phyloP scores from a whole-genome alignment of 768 basidiomycete species.

The Mycena polygramma region DNA sequence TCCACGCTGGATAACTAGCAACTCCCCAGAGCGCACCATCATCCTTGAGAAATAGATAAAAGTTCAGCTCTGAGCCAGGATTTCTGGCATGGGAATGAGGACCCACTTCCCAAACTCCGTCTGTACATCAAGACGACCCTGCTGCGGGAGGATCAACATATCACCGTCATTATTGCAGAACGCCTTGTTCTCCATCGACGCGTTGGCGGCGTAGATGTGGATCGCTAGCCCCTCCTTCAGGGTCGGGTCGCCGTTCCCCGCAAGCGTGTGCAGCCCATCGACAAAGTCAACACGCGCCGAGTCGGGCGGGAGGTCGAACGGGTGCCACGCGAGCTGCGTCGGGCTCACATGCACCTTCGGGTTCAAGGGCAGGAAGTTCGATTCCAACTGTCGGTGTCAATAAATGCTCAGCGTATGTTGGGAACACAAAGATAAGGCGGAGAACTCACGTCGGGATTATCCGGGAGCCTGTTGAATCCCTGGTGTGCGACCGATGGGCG shows the following conservation, averaged over 20 bases:
- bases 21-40: constrained; percentile 75
- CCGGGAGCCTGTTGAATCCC: constrained; percentile 67
- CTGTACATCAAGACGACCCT: constrained; percentile 75
- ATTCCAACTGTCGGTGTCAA: constrained; percentile 61
- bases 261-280: constrained; percentile 72
- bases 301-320: constrained; percentile 65
- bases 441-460: constrained; percentile 68
- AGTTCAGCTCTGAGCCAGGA: constrained; percentile 39
- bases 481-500: constrained; percentile 77
- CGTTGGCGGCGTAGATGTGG: constrained; percentile 71
- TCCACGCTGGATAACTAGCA: constrained; percentile 75
- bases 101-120: constrained; percentile 74
- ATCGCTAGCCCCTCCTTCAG: constrained; percentile 75
- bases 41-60: constrained; percentile 50
- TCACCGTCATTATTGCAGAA: constrained; percentile 77
- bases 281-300: constrained; percentile 64
- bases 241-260: constrained; percentile 73
- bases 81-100: no score
- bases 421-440: neutral
- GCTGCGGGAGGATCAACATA: constrained; percentile 75
- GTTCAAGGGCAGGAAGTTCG: constrained; percentile 71
- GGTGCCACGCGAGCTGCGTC: constrained; percentile 76
- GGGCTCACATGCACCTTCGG: constrained; percentile 72
- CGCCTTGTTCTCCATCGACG: constrained; percentile 71
- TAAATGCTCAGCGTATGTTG: neutral